phyloP scores from a whole-genome alignment of 345 rosid genomes.

The Passiflora organensis region DNA sequence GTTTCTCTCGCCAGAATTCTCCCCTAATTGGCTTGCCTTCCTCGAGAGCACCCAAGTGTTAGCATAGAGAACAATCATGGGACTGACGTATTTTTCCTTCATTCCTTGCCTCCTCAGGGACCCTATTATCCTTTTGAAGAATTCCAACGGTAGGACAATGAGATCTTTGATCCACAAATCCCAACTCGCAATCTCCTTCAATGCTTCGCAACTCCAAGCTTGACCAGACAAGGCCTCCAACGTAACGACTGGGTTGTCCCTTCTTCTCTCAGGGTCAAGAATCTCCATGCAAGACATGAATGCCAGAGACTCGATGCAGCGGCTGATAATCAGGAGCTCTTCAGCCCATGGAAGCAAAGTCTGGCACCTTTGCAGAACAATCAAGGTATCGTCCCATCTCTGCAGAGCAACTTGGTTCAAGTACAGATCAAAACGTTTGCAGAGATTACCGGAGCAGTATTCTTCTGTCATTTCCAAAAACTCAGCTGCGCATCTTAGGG shows the following conservation, averaged over 20 bases:
- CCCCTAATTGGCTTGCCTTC: slow-evolving; percentile 38
- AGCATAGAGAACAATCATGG: slow-evolving; percentile 54
- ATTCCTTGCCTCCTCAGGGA: slow-evolving; percentile 79
- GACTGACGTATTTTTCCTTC: slow-evolving; percentile 70
- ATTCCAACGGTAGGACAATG: slow-evolving; percentile 54
- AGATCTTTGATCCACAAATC: slow-evolving; percentile 79
- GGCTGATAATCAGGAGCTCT: slow-evolving; percentile 64
- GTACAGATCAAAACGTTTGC: slow-evolving; percentile 63
- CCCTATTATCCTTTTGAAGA: slow-evolving; percentile 64
- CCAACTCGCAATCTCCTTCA: slow-evolving; percentile 36
- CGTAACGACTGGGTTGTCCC: slow-evolving; percentile 48
- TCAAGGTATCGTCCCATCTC: slow-evolving; percentile 69
- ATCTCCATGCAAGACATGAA: slow-evolving; percentile 91
- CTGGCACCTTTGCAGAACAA: slow-evolving; percentile 61
- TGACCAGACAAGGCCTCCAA: slow-evolving; percentile 42
- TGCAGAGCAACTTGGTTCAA: slow-evolving; percentile 76
- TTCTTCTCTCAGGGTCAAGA: slow-evolving; percentile 73
- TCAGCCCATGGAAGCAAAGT: slow-evolving; percentile 50
- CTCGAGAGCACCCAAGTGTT: slow-evolving; percentile 49
- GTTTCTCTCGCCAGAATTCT: slow-evolving; percentile 26
- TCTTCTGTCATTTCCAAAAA: slow-evolving; percentile 74
- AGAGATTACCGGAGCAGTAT: slow-evolving; percentile 48
- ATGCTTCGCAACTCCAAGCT: slow-evolving; percentile 50
- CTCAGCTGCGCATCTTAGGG: slow-evolving; percentile 68
- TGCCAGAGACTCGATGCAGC: slow-evolving; percentile 74